Evolutionary conservation across 1,284 basidiomycete species (phyloP), one percentile per base, ranked within the genome.

Genomic region (Laetiporus sulphureus): DNA sequence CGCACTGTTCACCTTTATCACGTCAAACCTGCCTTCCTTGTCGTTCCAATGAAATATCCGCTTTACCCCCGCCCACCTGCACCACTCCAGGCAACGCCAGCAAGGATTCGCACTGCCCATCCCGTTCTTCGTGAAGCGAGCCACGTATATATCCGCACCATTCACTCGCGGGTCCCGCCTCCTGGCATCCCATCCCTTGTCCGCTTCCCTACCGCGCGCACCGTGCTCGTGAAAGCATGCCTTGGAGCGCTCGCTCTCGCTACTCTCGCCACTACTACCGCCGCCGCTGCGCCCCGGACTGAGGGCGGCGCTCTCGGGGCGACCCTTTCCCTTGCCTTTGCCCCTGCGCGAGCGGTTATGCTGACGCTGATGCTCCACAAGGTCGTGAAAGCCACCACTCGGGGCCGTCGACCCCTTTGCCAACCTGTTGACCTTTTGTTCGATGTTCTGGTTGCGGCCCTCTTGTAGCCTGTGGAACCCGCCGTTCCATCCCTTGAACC

Each of bases 121-220:
- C 4, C 71, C 74, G 30, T 57, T 60, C 53, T 72, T 73, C 20
- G 66, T 73, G 47, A 72, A 61, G 18, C 75, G 67, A 18, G 67
- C 73, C 30, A 78, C 74, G 44, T 77, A 78, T 22, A 78, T 59
- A 52, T 78, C 74, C 20, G 72, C 69, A 1, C 75, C 75, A 42
- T 73, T 73, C 37, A 71, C 64, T 36, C 63, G 67, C 4, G 68
- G 50, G 46, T 71, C 65, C 24, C 69, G 60, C 22, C 68, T 57
- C 19, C 66, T 61, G 21, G 60, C 53, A 45, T 63, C 57, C 65
- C 64, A 65, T n/a, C 54, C 50, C 43, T 55, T 59, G 21, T 54
- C 56, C 12, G 43, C 46, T 25, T 56, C 54, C 40, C 40, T 6
- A n/a, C n/a, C n/a, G n/a, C n/a, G n/a, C n/a, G n/a, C n/a, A n/a